These are phyloP conservation scores for Ogataea trehalophila DNA, from an alignment of 805 yeast species.

Conservation along the genomic window DNA sequence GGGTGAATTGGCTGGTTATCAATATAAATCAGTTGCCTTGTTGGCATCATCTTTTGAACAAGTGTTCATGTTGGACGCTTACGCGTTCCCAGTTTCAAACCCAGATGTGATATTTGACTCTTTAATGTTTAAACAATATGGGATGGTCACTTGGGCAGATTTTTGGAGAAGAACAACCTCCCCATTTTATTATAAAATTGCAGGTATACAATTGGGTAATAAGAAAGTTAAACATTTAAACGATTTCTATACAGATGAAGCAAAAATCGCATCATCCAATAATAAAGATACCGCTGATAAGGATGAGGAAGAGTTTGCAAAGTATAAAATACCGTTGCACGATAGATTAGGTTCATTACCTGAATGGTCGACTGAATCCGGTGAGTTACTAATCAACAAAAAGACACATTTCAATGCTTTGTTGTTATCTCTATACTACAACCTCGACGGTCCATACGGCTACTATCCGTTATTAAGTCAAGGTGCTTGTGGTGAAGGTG, in stretches of 20 bases:
- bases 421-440: conserved; percentile 59
- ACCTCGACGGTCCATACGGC: conserved; percentile 54
- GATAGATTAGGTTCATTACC: conserved; percentile 62
- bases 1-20: conserved; percentile 21
- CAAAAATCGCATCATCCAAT: conserved; percentile 26
- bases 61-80: conserved; percentile 69
- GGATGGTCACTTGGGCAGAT: conserved; percentile 75
- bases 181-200: conserved; percentile 67
- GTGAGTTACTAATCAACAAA: conserved; percentile 57
- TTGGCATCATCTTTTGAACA: conserved; percentile 70
- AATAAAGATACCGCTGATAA: conserved; percentile 24
- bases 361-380: conserved; percentile 63
- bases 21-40: conserved; percentile 36
- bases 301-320: conserved; percentile 24
- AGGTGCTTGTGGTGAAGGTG: conserved; percentile 69
- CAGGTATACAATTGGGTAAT: conserved; percentile 45
- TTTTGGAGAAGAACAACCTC: conserved; percentile 83
- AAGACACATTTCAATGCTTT: conserved; percentile 51
- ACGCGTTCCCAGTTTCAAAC: conserved; percentile 62
- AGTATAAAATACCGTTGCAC: conserved; percentile 40
- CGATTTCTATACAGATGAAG: conserved; percentile 25
- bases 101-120: conserved; percentile 56
- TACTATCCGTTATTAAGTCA: conserved; percentile 58
- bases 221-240: conserved; percentile 18
- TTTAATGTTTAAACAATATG: conserved; percentile 48